Conservation (phyloP, 1,284 basidiomycete genomes). For the Erythrobasidium hasegawianum region DNA sequence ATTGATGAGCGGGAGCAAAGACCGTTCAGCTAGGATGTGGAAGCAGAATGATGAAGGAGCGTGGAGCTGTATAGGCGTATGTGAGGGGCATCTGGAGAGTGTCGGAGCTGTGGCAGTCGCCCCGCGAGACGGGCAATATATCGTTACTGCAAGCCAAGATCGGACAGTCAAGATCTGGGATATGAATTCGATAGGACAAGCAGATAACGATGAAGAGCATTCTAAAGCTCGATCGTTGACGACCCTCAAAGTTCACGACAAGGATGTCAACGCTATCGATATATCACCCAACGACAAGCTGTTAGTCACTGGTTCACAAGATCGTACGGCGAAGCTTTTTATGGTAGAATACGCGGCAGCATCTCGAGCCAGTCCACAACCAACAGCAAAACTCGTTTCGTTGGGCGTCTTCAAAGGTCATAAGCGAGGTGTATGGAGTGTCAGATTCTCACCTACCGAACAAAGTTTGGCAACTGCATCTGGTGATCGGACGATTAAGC, state of each 20-base stretch:
- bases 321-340: conserved; percentile 89
- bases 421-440: conserved; percentile 93
- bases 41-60: conserved; percentile 52
- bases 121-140: conserved; percentile 59
- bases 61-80: conserved; percentile 79
- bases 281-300: conserved; percentile 84
- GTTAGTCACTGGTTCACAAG: conserved; percentile 91
- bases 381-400: conserved; percentile 66
- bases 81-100: conserved; percentile 91
- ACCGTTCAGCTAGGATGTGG: conserved; percentile 85
- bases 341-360: conserved; percentile 56
- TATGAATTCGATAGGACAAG: conserved; percentile 55
- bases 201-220: conserved; percentile 44
- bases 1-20: conserved; percentile 88
- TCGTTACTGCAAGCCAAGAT: conserved; percentile 94
- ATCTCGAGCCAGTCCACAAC: conserved; percentile 43
- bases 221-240: conserved; percentile 69
- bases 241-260: conserved; percentile 94
- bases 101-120: conserved; percentile 85
- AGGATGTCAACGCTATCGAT: conserved; percentile 97
- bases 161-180: conserved; percentile 99
- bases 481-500: conserved; percentile 86
- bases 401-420: conserved; percentile 90
- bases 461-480: conserved; percentile 85
- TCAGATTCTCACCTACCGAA: conserved; percentile 79